A percentile compares a stretch with the other conserved stretches of the same genome.
Evolutionary conservation across 805 yeast species (phyloP).

Genomic region (Sugiyamaella mastotermitis): DNA sequence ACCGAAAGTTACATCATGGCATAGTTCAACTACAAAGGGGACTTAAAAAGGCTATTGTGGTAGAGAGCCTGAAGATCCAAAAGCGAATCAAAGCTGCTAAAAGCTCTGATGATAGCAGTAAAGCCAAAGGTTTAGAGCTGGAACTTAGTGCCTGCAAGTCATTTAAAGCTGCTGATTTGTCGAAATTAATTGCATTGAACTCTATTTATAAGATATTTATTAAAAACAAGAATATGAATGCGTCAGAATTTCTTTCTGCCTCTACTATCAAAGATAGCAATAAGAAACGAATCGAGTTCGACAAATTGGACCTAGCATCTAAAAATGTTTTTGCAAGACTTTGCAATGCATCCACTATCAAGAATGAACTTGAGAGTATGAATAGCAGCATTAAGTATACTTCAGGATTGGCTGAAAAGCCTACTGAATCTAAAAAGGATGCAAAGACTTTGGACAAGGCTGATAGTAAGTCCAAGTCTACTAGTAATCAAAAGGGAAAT

Average conservation of each 20-base stretch:
- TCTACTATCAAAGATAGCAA: conserved; percentile 6
- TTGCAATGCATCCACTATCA: conserved; percentile 17
- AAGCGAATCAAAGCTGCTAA: conserved; percentile 21
- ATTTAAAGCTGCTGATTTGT: conserved; percentile 18
- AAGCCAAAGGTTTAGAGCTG: conserved; percentile 4
- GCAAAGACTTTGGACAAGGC: not conserved
- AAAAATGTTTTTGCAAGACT: conserved; percentile 22
- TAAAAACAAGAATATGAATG: conserved; percentile 8
- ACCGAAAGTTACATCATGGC: conserved; percentile 28
- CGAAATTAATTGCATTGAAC: conserved; percentile 13
- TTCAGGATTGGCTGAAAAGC: conserved; percentile 7
- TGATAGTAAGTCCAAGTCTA: not conserved
- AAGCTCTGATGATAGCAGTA: conserved; percentile 4
- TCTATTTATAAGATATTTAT: conserved; percentile 16
- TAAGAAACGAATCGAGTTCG: conserved; percentile 13
- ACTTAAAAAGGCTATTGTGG: conserved; percentile 27
- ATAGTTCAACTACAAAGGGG: conserved; percentile 22
- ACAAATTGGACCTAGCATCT: conserved; percentile 6
- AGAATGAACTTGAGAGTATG: conserved; percentile 10
- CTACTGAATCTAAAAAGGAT: conserved; percentile 1
- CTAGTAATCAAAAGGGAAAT: not conserved
- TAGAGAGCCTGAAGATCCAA: conserved; percentile 30
- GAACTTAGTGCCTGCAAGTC: conserved; percentile 19
- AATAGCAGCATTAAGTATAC: conserved; percentile 13
- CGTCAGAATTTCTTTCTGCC: conserved; percentile 3